Base-by-base conservation (phyloP, 2,329 filamentous ascomycete species). In the Bipolaris zeicola region DNA sequence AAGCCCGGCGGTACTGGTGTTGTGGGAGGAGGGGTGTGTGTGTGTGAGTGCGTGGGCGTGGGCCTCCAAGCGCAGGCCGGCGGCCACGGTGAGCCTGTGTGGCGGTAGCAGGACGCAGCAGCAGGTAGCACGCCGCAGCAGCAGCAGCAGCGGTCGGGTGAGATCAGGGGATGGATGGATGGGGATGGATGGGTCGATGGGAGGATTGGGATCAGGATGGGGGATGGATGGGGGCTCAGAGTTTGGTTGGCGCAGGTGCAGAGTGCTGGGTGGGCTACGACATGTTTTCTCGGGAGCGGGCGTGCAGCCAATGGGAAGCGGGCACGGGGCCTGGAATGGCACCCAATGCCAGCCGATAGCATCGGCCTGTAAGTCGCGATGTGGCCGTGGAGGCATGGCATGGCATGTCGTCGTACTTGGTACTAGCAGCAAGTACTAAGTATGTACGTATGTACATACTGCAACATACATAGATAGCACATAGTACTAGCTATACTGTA, bases 201-300 rank as follows among this genome's bases (percentile, higher is more conserved):
- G 22, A 24, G 20, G 20, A 20, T 20, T 24, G 22, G 22, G 41
- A 20, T 20, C 5, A 4, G 22, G 41, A 46, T 54, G 20, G 22
- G 10, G 20, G 20, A 20, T 20, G 20, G 39, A 42, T 24, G 56
- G 61, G 63, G 57, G 62, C 28, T 61, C 62, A 64, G 64, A 68
- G 61, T 67, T 62, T 73, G 67, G 65, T 60, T 64, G 66, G 64
- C 58, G 67, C 65, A 69, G 43, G 41, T 34, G 33, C 14, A 14
- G 33, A 6, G 33, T 34, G 33, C 33, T 34, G 33, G 33, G 55
- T 62, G 62, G 52, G 55, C 60, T 57, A 63, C 58, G 56, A 55
- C 52, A 44, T 59, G 43, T 58, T 59, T 64, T 58, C 53, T 57
- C 59, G 41, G 44, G 55, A 36, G 47, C 39, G 37, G 46, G 45